Percentiles rank a stretch among this genome's conserved stretches.
Evolutionary conservation across 106 monocot species (phyloP).

Genomic region (Dioscorea alata): DNA sequence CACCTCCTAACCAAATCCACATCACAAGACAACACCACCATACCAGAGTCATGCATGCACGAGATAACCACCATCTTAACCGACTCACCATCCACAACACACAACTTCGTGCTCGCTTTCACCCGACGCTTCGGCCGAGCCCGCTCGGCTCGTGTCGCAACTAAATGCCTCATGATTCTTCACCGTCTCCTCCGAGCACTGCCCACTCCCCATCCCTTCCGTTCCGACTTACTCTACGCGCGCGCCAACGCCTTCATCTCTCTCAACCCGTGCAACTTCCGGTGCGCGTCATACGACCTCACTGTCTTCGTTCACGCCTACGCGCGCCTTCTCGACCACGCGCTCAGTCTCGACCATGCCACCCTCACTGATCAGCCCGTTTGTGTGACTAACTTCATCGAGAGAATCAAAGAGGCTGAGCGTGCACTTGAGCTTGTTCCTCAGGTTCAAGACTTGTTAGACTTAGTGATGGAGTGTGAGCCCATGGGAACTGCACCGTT

Average conservation of each 20-base stretch:
- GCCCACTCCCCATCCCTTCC: slow-evolving; percentile 14
- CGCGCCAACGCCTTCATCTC: slow-evolving; percentile 11
- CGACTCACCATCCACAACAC: slow-evolving; percentile 6
- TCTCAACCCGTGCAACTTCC: slow-evolving; percentile 11
- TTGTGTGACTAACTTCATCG: not conserved
- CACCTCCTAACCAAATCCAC: slow-evolving; percentile 14
- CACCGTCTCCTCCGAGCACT: slow-evolving; percentile 20
- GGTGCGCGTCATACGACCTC: slow-evolving; percentile 1
- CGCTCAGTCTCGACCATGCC: not conserved
- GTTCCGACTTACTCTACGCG: slow-evolving; percentile 5
- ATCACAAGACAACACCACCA: not conserved
- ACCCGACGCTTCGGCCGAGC: slow-evolving; percentile 16
- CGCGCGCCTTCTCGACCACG: slow-evolving; percentile 11
- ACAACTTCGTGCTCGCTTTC: slow-evolving; percentile 10
- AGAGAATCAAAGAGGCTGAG: not conserved
- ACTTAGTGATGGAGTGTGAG: slow-evolving; percentile 14
- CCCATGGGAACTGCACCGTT: not conserved
- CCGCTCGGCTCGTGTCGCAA: slow-evolving; percentile 9
- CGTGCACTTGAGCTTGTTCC: slow-evolving; percentile 4
- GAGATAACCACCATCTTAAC: slow-evolving; percentile 6
- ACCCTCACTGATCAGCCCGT: not conserved
- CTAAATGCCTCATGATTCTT: slow-evolving; percentile 25
- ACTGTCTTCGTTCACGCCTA: slow-evolving; percentile 5
- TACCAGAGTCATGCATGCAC: not conserved
- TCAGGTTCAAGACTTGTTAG: slow-evolving; percentile 12